Percentiles rank a stretch among this genome's conserved stretches.
Evolutionary conservation across 169 alveolate genomes (phyloP).

Genomic region (Plasmodium sp.): DNA sequence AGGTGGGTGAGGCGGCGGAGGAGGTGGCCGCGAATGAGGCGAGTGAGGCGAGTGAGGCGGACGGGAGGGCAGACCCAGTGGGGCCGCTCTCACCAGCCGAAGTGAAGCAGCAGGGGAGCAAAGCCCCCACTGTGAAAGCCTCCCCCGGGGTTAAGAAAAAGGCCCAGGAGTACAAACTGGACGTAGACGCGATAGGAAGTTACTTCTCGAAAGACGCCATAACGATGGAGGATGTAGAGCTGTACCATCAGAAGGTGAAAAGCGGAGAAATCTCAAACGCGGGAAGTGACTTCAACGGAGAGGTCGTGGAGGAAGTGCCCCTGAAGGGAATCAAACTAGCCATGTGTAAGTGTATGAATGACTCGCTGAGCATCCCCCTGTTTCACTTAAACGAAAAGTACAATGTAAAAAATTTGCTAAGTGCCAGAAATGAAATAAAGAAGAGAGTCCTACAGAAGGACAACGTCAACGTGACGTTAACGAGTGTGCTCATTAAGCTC

Average conservation of each 20-base stretch:
- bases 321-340: constrained; percentile 53
- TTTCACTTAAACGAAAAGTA: constrained; percentile 54
- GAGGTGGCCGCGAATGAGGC: background rate
- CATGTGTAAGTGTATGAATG: constrained; percentile 69
- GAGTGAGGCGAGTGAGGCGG: background rate
- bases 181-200: background rate
- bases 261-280: background rate
- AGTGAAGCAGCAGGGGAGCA: background rate
- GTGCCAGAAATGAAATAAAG: constrained; percentile 27
- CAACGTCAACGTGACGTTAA: constrained; percentile 87
- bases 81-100: background rate
- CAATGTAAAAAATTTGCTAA: constrained; percentile 25
- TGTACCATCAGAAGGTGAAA: constrained; percentile 5
- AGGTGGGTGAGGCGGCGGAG: background rate
- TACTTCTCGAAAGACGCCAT: constrained; percentile 12
- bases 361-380: constrained; percentile 38
- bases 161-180: constrained; percentile 24
- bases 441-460: constrained; percentile 58
- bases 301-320: constrained; percentile 25
- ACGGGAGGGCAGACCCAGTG: background rate
- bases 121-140: constrained; percentile 6
- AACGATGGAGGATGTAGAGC: constrained; percentile 46
- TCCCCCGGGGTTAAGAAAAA: constrained; percentile 70
- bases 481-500: constrained; percentile 93
- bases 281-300: background rate